Percentiles rank a stretch among this genome's conserved stretches.
Conservation (phyloP, 2,329 filamentous ascomycete genomes). For the Colletotrichum simmondsii region DNA sequence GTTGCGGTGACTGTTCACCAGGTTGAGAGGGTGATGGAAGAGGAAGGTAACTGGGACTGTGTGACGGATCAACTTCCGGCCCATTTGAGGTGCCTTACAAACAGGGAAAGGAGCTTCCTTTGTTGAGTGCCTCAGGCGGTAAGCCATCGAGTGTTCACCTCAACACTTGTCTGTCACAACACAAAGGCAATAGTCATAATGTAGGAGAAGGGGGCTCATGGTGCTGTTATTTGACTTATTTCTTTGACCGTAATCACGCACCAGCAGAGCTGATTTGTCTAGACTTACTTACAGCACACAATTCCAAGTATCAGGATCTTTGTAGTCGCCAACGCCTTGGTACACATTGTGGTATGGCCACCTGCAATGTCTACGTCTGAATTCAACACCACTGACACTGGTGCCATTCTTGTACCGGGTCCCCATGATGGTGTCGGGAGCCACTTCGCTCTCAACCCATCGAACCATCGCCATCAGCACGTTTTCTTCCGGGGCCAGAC, state of each 20-base stretch:
- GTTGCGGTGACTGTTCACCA: too few relatives aligned
- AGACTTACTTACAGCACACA: neutral
- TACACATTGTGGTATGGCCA: conserved; percentile 46
- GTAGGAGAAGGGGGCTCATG: neutral
- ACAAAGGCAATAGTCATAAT: neutral
- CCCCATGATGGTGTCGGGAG: conserved; percentile 50
- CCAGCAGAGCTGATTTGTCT: neutral
- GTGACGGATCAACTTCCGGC: too few relatives aligned
- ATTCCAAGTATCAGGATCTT: conserved; percentile 28
- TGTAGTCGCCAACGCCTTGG: conserved; percentile 26
- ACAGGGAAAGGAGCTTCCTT: too few relatives aligned
- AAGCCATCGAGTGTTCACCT: too few relatives aligned
- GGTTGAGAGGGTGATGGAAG: too few relatives aligned
- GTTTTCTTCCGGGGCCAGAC: conserved; percentile 51
- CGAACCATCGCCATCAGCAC: conserved; percentile 56
- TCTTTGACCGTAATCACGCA: neutral
- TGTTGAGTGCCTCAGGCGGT: too few relatives aligned
- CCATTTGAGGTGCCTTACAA: too few relatives aligned
- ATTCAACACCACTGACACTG: conserved; percentile 39
- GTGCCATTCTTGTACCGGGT: conserved; percentile 43
- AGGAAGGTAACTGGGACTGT: too few relatives aligned
- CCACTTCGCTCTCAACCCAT: conserved; percentile 55
- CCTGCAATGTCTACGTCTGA: conserved; percentile 46
- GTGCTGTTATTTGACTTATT: neutral
- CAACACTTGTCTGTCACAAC: neutral